These are phyloP conservation scores for Carex scoparia DNA, from an alignment of 176 grass and related monocot species.

Conservation along the genomic window DNA sequence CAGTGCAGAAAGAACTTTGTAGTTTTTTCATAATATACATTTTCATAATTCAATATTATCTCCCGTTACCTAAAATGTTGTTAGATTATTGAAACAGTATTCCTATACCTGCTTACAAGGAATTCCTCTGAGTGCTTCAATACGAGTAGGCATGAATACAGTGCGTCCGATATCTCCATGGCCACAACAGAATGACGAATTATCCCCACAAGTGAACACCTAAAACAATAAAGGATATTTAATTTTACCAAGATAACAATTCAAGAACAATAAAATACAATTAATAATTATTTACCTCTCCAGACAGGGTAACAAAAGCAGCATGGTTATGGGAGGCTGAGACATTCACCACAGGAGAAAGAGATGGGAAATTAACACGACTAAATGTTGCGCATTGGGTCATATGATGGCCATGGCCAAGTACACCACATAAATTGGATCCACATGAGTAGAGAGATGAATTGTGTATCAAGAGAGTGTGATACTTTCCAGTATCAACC, in stretches of 20 bases:
- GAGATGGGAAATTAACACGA: constrained; percentile 74
- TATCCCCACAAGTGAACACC: constrained; percentile 98
- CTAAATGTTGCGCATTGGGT: constrained; percentile 89
- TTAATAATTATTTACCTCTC: constrained; percentile 56
- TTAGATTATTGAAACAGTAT: background rate
- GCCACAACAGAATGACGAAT: constrained; percentile 96
- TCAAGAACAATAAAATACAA: background rate
- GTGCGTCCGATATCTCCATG: constrained; percentile 79
- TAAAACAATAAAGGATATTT: constrained; percentile 16
- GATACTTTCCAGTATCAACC: constrained; percentile 93
- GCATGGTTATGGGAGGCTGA: constrained; percentile 97
- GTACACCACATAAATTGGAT: constrained; percentile 94
- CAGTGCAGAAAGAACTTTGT: background rate
- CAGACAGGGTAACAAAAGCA: constrained; percentile 79
- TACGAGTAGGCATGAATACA: constrained; percentile 77
- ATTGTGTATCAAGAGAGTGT: constrained; percentile 93
- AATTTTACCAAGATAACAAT: background rate
- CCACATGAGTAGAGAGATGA: constrained; percentile 97
- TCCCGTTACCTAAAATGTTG: background rate
- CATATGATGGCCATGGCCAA: constrained; percentile 96
- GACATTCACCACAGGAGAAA: constrained; percentile 68
- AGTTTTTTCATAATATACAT: background rate
- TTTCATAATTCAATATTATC: background rate
- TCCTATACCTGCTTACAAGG: constrained; percentile 75
- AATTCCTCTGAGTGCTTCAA: constrained; percentile 62